Base-by-base conservation (phyloP, 768 basidiomycete species). In the Tephrocybe rancida region DNA sequence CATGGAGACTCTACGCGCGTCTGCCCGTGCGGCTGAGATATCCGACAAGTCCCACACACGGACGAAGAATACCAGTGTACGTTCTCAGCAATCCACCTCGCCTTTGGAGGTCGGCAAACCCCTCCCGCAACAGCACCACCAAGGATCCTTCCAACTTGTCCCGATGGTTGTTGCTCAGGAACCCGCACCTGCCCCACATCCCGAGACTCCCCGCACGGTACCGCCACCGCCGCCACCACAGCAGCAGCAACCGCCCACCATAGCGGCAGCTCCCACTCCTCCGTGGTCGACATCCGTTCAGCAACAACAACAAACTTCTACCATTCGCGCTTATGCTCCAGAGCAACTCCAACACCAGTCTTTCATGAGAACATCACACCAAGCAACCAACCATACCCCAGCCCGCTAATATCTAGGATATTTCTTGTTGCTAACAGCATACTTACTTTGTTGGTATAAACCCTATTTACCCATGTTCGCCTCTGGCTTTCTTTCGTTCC, bases 1-100 rank as follows among this genome's bases (percentile, higher is more conserved):
- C 64, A 76, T 92, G 67, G 88, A 90, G 57, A 90, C 82, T 38
- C 72, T 92, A 44, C 85, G 89, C 10, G 87, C 86, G 24, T 90
- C 86, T 41, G 81, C 85, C 1, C 70, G 84, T n/a, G 83, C 84
- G 4, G 79, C 80, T 10, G 82, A 84, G 45, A 54, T 71, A 7
- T 65, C 65, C 21, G 75, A 78, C 11, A 77, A 75, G 57, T 59
- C 60, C 41, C 45, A n/a, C n/a, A n/a, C 65, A 57, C 52, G 59
- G 54, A 57, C 64, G 30, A 59, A 65, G 57, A 44, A 58, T 13
- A 7, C 39, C 35, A 46, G 25, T 29, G 42, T 24, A 11, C 63
- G 62, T 3, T 63, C 65, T 46, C 69, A 52, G 56, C 72, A 68
- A 57, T 67, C 65, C 27, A 55, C 64, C 2, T 74, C 67, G 14